Percentiles rank a stretch among this genome's conserved stretches.
phyloP scores from a whole-genome alignment of 2,329 filamentous ascomycete species.

The Corinectria fuckeliana region DNA sequence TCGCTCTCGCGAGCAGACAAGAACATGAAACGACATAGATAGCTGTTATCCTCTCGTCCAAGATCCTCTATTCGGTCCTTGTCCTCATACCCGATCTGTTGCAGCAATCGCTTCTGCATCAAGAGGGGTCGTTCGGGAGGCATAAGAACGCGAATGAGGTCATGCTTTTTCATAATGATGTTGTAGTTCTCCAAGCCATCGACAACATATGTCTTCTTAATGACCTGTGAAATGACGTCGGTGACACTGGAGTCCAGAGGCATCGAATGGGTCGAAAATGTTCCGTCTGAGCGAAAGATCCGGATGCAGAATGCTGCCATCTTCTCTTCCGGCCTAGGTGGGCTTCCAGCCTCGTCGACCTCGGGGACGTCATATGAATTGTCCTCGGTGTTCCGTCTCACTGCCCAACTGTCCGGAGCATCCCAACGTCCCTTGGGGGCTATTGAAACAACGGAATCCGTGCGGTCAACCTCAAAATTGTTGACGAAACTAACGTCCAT shows the following conservation, averaged over 20 bases:
- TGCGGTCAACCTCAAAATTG: conserved; percentile 51
- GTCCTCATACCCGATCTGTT: conserved; percentile 90
- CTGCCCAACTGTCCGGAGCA: conserved; percentile 95
- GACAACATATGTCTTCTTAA: conserved; percentile 92
- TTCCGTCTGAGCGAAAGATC: conserved; percentile 91
- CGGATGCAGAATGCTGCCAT: conserved; percentile 86
- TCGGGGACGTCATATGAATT: conserved; percentile 63
- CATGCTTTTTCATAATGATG: conserved; percentile 93
- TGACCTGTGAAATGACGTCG: conserved; percentile 87
- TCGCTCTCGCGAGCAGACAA: conserved; percentile 87
- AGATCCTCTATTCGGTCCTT: conserved; percentile 90
- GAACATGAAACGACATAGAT: conserved; percentile 95
- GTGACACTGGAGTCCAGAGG: conserved; percentile 82
- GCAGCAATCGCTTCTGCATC: conserved; percentile 88
- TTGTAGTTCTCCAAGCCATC: conserved; percentile 94
- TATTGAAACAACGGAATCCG: conserved; percentile 42
- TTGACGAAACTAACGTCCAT: conserved; percentile 64
- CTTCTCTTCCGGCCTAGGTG: conserved; percentile 76
- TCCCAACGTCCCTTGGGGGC: conserved; percentile 74
- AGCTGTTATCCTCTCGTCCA: conserved; percentile 95
- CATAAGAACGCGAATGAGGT: conserved; percentile 81
- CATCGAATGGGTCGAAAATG: conserved; percentile 91
- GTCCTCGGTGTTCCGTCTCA: conserved; percentile 76
- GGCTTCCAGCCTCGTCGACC: conserved; percentile 70
- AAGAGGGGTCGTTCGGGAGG: conserved; percentile 82